phyloP scores from a whole-genome alignment of 164 flowering plant species.

The Liriodendron chinense region DNA sequence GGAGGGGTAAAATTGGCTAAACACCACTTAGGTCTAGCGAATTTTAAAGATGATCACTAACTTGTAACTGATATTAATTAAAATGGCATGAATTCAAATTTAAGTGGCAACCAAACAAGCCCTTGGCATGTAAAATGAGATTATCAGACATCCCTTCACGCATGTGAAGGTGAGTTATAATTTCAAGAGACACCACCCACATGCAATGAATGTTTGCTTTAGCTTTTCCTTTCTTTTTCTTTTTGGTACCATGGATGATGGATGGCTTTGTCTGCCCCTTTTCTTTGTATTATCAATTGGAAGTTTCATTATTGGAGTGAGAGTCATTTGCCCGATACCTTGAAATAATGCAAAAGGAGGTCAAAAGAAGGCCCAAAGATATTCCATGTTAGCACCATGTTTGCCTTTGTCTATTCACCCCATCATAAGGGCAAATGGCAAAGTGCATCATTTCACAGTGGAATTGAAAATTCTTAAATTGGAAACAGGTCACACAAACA shows the following conservation, averaged over 20 bases:
- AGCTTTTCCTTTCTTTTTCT: conserved; percentile 3
- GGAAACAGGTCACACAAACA: background rate
- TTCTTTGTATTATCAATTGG: conserved; percentile 16
- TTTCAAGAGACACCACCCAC: background rate
- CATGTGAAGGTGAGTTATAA: background rate
- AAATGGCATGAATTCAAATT: too few relatives aligned
- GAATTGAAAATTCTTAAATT: background rate
- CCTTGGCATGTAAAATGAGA: background rate
- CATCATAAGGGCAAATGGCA: background rate
- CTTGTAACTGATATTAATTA: too few relatives aligned
- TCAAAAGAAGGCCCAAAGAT: conserved; percentile 25
- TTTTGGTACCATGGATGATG: conserved; percentile 14
- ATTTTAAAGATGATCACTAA: too few relatives aligned
- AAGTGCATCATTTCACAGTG: conserved; percentile 13
- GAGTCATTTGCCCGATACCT: background rate
- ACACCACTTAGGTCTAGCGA: too few relatives aligned
- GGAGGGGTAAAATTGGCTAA: too few relatives aligned
- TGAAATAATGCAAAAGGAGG: conserved; percentile 7
- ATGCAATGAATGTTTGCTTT: conserved; percentile 3
- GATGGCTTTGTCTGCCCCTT: conserved; percentile 21
- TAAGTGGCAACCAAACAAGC: too few relatives aligned
- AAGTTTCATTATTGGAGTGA: conserved; percentile 25
- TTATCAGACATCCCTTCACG: background rate
- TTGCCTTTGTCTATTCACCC: background rate
- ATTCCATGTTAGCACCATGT: conserved; percentile 12